These are phyloP conservation scores for Neurospora sp. DNA, from an alignment of 495 filamentous ascomycete species.

Conservation along the genomic window DNA sequence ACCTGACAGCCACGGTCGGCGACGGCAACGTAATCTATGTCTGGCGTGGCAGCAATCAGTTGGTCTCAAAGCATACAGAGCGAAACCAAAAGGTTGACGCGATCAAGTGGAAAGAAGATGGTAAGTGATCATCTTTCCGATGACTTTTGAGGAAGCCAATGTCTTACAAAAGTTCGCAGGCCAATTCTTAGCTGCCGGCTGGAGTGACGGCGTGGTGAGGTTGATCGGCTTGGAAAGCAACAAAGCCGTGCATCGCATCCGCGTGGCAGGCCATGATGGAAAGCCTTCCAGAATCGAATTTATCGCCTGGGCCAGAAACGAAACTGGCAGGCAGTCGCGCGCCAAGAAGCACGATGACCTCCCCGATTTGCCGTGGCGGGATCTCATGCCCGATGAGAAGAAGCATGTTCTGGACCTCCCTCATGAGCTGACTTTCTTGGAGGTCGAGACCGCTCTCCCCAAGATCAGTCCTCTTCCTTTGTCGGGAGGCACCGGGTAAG, in stretches of 20 bases:
- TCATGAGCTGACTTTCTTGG: slow-evolving; percentile 63
- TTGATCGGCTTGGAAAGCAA: slow-evolving; percentile 65
- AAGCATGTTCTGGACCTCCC: slow-evolving; percentile 50
- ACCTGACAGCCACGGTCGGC: slow-evolving; percentile 63
- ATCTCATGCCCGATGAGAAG: slow-evolving; percentile 28
- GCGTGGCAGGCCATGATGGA: slow-evolving; percentile 17
- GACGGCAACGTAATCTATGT: slow-evolving; percentile 63
- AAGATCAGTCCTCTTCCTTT: slow-evolving; percentile 62
- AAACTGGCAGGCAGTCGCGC: slow-evolving; percentile 33
- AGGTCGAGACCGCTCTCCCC: slow-evolving; percentile 70
- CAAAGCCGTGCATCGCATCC: slow-evolving; percentile 66
- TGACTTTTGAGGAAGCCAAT: slow-evolving; percentile 7
- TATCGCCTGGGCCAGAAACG: slow-evolving; percentile 65
- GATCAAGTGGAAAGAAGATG: slow-evolving; percentile 72
- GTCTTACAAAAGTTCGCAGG: slow-evolving; percentile 32
- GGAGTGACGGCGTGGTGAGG: slow-evolving; percentile 60
- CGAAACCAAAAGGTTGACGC: slow-evolving; percentile 40
- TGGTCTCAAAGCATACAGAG: slow-evolving; percentile 37
- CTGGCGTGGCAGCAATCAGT: slow-evolving; percentile 35
- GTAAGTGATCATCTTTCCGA: slow-evolving; percentile 29
- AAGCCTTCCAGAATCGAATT: slow-evolving; percentile 43
- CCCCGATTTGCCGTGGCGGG: slow-evolving; percentile 14
- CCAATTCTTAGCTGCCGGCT: slow-evolving; percentile 66
- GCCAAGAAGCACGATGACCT: background rate
- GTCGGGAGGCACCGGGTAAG: slow-evolving; percentile 49